These are phyloP conservation scores for Rhizopogon sp. DNA, from an alignment of 768 basidiomycete genomes.

Conservation along the genomic window DNA sequence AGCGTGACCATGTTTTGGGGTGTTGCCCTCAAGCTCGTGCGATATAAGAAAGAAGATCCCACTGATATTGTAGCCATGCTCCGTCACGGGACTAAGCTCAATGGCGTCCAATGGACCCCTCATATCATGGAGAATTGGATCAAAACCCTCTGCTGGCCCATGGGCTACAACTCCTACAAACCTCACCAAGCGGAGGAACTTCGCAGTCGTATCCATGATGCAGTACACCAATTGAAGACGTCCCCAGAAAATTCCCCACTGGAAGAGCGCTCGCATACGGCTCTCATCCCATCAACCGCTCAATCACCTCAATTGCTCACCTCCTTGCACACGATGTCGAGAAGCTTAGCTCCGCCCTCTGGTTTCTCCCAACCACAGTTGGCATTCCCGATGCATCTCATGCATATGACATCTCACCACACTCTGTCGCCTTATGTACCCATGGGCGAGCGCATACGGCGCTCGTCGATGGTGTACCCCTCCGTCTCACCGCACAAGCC, in stretches of 20 bases:
- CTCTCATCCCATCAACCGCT: neutral
- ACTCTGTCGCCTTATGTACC: neutral
- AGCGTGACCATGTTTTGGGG: conserved; percentile 71
- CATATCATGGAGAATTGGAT: conserved; percentile 55
- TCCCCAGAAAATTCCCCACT: conserved; percentile 11
- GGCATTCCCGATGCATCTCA: neutral
- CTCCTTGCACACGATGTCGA: neutral
- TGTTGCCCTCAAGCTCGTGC: conserved; percentile 66
- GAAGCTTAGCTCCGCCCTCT: neutral
- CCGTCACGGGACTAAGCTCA: conserved; percentile 51
- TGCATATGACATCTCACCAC: neutral
- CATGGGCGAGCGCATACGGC: conserved; percentile 2
- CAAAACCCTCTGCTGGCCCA: conserved; percentile 51
- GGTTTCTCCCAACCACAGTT: neutral
- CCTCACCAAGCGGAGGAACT: conserved; percentile 39
- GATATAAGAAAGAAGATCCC: conserved; percentile 60
- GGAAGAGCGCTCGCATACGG: neutral
- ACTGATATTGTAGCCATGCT: conserved; percentile 64
- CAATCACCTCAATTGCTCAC: neutral
- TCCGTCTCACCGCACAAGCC: neutral
- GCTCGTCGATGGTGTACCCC: conserved; percentile 8
- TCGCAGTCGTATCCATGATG: conserved; percentile 48
- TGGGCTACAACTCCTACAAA: conserved; percentile 53
- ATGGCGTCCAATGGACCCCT: conserved; percentile 51
- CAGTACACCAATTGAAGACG: conserved; percentile 31